Base-by-base conservation (phyloP, 495 filamentous ascomycete species). In the Talaromyces nanjingensis region DNA sequence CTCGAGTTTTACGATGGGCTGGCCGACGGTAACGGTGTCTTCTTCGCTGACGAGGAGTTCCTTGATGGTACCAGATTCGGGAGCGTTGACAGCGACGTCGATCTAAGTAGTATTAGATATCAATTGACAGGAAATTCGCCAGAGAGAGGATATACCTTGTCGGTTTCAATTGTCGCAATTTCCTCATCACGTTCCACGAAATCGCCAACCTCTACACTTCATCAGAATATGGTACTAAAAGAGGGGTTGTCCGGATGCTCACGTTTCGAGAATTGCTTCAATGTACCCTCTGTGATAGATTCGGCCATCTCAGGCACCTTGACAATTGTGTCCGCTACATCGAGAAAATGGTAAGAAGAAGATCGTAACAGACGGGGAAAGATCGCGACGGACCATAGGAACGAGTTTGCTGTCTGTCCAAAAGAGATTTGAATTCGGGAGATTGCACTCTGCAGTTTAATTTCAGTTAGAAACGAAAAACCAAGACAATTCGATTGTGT, bases 81-180 rank as follows among this genome's bases (percentile, higher is more conserved):
- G 92, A 14, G 94, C 92, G 77, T 98, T 98, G 69, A 97, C 92
- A 33, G 93, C 86, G 27, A 97, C 91, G 69, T 97, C 93, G 72
- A 97, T 96, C 92, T 96, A 69, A 37, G 59, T 4, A 69, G 33
- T n/a, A 31, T 56, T 60, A 27, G 25, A 54, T 3, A 56, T 67
- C 34, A 65, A 12, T 12, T 9, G 24, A 33, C 6, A 9, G 16
- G 14, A 22, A 2, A 31, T 37, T 12, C 14, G 20, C 16, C 27
- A 14, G 1, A 20, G 22, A 37, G 53, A 29, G 65, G 45, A 24
- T 25, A 59, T 81, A 92, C 93, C 90, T 99, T 99, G 83, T 99
- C 96, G n/a, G 94, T 99, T 77, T 99, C 94, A 72, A 99, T 99
- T 37, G 96, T 96, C 31, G 94, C 96, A 72, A 99, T 94, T 74